These are phyloP conservation scores for Vaccinium vitisidaea DNA, from an alignment of 148 eudicot species.

Conservation along the genomic window DNA sequence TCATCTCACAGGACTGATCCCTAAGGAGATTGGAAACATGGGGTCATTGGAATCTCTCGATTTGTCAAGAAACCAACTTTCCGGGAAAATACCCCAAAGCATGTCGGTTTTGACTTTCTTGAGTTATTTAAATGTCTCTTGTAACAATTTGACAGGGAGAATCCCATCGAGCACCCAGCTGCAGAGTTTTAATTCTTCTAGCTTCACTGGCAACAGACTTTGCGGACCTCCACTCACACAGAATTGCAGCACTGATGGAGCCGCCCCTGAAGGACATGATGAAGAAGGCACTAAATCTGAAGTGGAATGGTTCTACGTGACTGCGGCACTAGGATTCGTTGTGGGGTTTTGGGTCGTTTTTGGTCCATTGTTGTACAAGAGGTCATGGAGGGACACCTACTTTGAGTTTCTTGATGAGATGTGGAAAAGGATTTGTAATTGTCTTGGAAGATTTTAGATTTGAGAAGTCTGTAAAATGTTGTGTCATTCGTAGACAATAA, in stretches of 20 bases:
- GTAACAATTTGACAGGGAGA: background rate
- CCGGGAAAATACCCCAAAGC: slow-evolving; percentile 3
- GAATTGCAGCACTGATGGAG: background rate
- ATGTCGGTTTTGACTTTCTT: slow-evolving; percentile 3
- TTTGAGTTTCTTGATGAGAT: background rate
- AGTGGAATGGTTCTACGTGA: background rate
- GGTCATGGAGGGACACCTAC: background rate
- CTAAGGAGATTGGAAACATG: background rate
- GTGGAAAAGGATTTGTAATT: background rate
- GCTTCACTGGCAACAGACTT: background rate
- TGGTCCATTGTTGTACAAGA: background rate
- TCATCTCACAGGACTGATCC: background rate
- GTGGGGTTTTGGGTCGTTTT: background rate
- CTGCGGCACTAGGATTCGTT: background rate
- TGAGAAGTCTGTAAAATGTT: background rate
- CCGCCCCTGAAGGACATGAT: background rate
- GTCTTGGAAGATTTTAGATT: background rate
- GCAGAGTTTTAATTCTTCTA: background rate
- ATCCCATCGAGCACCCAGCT: slow-evolving; percentile 6
- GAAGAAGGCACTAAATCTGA: background rate
- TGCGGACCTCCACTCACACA: background rate
- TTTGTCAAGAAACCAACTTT: background rate
- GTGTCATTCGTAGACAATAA: background rate
- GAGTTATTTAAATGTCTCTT: background rate
- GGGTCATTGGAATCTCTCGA: background rate